Evolutionary conservation across 1,139 yeast genomes (phyloP), one percentile per base, ranked within the genome.

Genomic region (Debaryomyces sp.): DNA sequence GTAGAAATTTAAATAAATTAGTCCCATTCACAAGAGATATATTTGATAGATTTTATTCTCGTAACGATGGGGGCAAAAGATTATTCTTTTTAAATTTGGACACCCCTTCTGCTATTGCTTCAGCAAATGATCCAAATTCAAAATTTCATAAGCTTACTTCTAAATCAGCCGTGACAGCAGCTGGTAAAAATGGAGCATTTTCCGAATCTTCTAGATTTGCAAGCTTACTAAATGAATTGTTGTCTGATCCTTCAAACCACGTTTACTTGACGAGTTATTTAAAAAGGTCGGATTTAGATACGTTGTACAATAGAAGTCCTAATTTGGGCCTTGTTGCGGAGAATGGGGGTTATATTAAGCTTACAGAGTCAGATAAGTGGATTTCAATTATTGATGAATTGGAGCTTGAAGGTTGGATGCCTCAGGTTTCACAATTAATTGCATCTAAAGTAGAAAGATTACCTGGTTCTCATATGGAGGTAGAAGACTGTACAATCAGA

Each of bases 271-370:
- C 87, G 46, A 84, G 91, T 55, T 81, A 82, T 45, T 79, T 85
- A 57, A 82, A 83, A 47, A 76, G 87, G 51, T 67, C 77, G 2
- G 87, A 84, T 38, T 71, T 91, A 60, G 89, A 87, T 54, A 75
- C 88, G 44, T 67, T 84, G 46, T 91, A 85, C 67, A 76, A 86
- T 34, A 79, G 91, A 52, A 78, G 84, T 10, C 83, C 87, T 1
- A 81, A 80, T 38, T 63, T 92, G 32, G 98, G 98, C 0, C 72
- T 92, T 45, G 84, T 92, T 55, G 96, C 97, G 1, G 98, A 92
- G 65, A 85, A 87, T 62, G 98, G 98, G 34, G 96, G 91, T 2
- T 85, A 74, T 55, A 79, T 87, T 27, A 84, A 80, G 60, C 61
- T 86, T 23, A 76, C 82, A 27, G 78, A 78, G 2, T 66, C 74